Evolutionary conservation across 1,284 basidiomycete genomes (phyloP), one percentile per base, ranked within the genome.

Genomic region (Ceratobasidium sp.): DNA sequence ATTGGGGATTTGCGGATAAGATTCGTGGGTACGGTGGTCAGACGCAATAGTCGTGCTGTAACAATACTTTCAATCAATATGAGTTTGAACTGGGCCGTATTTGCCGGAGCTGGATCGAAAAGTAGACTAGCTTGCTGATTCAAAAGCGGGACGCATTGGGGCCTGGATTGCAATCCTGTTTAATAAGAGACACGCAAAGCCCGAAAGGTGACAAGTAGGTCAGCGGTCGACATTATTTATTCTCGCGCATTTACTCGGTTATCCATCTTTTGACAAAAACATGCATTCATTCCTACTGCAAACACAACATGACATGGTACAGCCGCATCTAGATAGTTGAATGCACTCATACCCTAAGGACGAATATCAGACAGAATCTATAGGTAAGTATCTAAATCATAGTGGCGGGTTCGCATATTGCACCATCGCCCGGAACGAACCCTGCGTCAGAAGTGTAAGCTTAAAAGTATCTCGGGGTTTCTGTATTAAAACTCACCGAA

Each of bases 1-100:
- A 91, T 33, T 99, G 97, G 97, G 88, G 88, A 75, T 99, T 99
- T 84, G 97, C 97, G 26, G 97, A 99, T 85, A 92, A 91, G 40
- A 92, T 97, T 82, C 89, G 95, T 82, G 96, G 96, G 0, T 97
- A 97, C 84, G 95, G 96, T 15, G 85, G 89, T 18, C 92, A 93
- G 86, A 89, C 87, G 33, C 90, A 92, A 87, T 93, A 63, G 53
- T 18, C 55, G 46, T 53, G 51, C 33, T 69, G 12, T 69, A 55
- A 44, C 18, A 26, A 83, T n/a, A 13, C 7, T 7, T 28, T 4
- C 33, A 33, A 33, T 33, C 33, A 33, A 33, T 33, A 33, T 33
- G 33, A 33, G 33, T 33, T 33, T 33, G 33, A 33, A 33, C 33
- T 33, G 33, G 33, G 33, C 33, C 33, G 33, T 33, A 33, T 33